These are phyloP conservation scores for Lasiosphaeriaceae sp. DNA, from an alignment of 495 filamentous ascomycete species.

Conservation along the genomic window DNA sequence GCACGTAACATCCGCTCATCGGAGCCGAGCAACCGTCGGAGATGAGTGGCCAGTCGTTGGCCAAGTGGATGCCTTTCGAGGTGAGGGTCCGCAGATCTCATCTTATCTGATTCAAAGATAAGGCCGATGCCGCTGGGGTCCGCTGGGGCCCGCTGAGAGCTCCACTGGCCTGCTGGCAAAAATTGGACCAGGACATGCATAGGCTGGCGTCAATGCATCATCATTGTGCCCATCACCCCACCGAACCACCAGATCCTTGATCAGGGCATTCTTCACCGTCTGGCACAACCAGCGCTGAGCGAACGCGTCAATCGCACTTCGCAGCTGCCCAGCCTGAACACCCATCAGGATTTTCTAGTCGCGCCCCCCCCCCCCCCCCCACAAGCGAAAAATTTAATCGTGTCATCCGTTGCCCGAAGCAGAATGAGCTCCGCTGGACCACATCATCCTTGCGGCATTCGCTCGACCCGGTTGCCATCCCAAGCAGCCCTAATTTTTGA, in stretches of 20 bases:
- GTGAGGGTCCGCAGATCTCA: conserved; percentile 22
- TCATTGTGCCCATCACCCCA: conserved; percentile 8
- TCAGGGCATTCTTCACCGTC: neutral
- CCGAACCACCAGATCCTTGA: neutral
- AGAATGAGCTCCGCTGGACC: conserved; percentile 14
- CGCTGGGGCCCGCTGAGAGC: conserved; percentile 24
- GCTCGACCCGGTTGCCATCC: no score
- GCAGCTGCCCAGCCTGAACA: neutral
- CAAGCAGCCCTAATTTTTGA: no score
- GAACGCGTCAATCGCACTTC: conserved; percentile 1
- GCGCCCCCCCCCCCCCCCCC: conserved; percentile 2
- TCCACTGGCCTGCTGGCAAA: conserved; percentile 18
- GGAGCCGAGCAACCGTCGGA: conserved; percentile 6
- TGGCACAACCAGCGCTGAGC: neutral
- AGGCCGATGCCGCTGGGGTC: conserved; percentile 41
- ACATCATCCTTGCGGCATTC: neutral
- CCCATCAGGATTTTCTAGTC: conserved; percentile 8
- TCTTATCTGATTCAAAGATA: conserved; percentile 55
- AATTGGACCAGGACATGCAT: conserved; percentile 11
- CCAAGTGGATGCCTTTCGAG: neutral
- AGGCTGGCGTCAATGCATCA: conserved; percentile 15
- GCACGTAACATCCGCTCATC: conserved; percentile 8
- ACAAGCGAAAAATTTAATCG: conserved; percentile 10
- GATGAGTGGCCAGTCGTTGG: neutral
- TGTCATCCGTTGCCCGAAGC: conserved; percentile 18